Percentiles rank a stretch among this genome's conserved stretches.
phyloP scores from a whole-genome alignment of 2,329 filamentous ascomycete genomes.

The Xylariaceae sp. region DNA sequence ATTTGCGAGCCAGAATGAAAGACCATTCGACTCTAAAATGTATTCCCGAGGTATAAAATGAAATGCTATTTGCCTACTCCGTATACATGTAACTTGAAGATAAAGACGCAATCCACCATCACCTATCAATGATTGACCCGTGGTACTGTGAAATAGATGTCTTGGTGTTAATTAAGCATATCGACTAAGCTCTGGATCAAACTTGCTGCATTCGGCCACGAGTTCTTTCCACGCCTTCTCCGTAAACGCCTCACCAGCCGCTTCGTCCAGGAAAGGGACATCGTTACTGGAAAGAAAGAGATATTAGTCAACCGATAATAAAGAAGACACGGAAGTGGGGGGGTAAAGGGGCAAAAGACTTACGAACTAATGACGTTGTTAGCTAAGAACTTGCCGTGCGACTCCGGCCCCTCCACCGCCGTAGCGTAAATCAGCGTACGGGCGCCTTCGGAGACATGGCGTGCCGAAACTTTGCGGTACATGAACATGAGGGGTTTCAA shows the following conservation, averaged over 20 bases:
- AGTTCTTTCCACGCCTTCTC: slow-evolving; percentile 15
- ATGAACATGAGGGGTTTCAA: slow-evolving; percentile 5
- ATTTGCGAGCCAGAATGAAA: background rate
- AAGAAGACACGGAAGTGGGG: background rate
- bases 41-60: background rate
- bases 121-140: background rate
- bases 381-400: slow-evolving; percentile 15
- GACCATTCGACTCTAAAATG: background rate
- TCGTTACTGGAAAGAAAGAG: slow-evolving; percentile 1
- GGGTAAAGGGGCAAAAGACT: background rate
- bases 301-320: background rate
- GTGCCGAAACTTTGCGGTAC: slow-evolving; percentile 4
- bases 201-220: slow-evolving; percentile 14
- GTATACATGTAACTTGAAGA: background rate
- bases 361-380: slow-evolving; percentile 10
- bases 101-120: background rate
- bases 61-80: background rate
- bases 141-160: background rate
- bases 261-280: slow-evolving; percentile 11
- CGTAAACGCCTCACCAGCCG: slow-evolving; percentile 7
- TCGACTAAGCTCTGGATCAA: background rate
- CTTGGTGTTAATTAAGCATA: slow-evolving; percentile 4
- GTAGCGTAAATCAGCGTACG: slow-evolving; percentile 11
- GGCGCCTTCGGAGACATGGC: slow-evolving; percentile 11
- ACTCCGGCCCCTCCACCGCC: slow-evolving; percentile 8